Conservation (phyloP, 345 rosid genomes). For the Erysimum cheiranthoides region DNA sequence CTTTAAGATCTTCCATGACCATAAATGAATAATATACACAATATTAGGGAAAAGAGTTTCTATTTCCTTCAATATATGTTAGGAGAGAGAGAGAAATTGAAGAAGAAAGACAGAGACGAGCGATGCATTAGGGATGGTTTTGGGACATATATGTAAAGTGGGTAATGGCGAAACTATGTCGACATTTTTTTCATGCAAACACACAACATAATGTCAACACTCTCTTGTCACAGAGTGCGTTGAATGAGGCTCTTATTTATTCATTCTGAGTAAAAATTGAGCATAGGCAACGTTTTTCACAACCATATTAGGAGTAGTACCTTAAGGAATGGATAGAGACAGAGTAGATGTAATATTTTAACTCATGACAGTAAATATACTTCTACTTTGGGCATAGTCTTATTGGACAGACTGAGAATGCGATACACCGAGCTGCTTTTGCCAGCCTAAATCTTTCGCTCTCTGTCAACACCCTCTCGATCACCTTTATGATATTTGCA, state of each 20-base stretch:
- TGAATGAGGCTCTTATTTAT: constrained; percentile 21
- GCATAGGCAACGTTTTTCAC: constrained; percentile 20
- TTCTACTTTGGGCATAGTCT: constrained; percentile 72
- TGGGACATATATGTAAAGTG: constrained; percentile 35
- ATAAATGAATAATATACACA: constrained; percentile 7
- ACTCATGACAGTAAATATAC: not conserved
- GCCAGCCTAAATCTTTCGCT: constrained; percentile 90
- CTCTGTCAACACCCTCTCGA: constrained; percentile 87
- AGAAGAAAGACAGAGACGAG: constrained; percentile 25
- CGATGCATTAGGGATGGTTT: constrained; percentile 23
- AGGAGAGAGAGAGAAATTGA: constrained; percentile 3
- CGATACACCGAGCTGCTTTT: constrained; percentile 87
- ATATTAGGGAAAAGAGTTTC: constrained; percentile 4
- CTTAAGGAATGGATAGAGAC: constrained; percentile 29
- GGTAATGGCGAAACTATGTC: constrained; percentile 41
- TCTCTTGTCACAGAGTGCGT: constrained; percentile 36
- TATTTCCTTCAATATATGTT: not conserved
- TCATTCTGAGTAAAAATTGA: constrained; percentile 14
- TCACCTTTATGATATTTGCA: constrained; percentile 81
- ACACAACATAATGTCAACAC: constrained; percentile 43
- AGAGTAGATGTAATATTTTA: constrained; percentile 25
- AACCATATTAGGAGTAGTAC: constrained; percentile 4
- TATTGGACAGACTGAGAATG: constrained; percentile 87
- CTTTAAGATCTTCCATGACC: constrained; percentile 8
- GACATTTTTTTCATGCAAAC: constrained; percentile 44